phyloP scores from a whole-genome alignment of 768 basidiomycete genomes.

The Botryobasidium botryosum region DNA sequence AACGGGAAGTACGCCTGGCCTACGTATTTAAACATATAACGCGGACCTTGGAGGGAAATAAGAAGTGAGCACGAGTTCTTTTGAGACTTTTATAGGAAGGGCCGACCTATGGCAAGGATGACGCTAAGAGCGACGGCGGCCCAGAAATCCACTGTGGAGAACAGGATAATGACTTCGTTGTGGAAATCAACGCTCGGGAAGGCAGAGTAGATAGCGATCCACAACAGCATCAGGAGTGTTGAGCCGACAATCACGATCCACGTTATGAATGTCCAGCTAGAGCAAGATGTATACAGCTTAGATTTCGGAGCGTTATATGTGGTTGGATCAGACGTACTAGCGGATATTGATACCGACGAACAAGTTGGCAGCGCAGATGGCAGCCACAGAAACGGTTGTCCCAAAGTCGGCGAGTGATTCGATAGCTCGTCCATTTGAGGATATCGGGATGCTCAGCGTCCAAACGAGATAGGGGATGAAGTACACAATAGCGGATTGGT shows the following conservation, averaged over 20 bases:
- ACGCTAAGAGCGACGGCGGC: constrained; percentile 52
- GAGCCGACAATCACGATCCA: constrained; percentile 72
- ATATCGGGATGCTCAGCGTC: constrained; percentile 42
- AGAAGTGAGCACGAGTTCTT: constrained; percentile 7
- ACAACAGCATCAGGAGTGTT: constrained; percentile 64
- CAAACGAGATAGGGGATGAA: constrained; percentile 70
- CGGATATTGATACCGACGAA: constrained; percentile 81
- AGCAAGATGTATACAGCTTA: too few relatives aligned
- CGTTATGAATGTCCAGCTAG: constrained; percentile 67
- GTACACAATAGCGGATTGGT: constrained; percentile 77
- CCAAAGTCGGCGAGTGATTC: constrained; percentile 78
- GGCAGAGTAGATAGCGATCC: constrained; percentile 79
- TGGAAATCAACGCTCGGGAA: constrained; percentile 56
- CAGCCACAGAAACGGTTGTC: constrained; percentile 75
- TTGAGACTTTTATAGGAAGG: background rate
- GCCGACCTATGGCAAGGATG: constrained; percentile 51
- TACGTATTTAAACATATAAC: constrained; percentile 62
- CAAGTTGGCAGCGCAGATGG: constrained; percentile 74
- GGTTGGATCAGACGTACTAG: too few relatives aligned
- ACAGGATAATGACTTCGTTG: constrained; percentile 55
- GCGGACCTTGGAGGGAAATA: constrained; percentile 39
- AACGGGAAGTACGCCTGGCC: constrained; percentile 54
- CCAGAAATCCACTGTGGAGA: constrained; percentile 73
- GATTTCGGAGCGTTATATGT: too few relatives aligned
- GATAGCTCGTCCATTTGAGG: constrained; percentile 67